Evolutionary conservation across 805 yeast species (phyloP), one percentile per base, ranked within the genome.

Genomic region (Spathaspora passalidarum): DNA sequence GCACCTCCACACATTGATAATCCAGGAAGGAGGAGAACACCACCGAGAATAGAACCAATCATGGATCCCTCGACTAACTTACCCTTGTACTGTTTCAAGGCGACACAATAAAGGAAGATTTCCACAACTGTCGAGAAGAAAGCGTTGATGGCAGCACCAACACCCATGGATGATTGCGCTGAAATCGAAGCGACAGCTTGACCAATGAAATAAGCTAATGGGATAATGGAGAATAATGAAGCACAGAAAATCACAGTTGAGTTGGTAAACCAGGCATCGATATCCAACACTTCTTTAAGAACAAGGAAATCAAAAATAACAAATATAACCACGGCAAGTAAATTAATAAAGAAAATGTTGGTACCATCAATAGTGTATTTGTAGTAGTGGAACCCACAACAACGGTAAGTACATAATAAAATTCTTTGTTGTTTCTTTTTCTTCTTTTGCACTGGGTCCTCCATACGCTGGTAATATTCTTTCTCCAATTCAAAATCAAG

Each of bases 161-260:
- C 82, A 22, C 98, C 97, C 99, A 94, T 94, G 0, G 97, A 91
- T 0, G 97, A 88, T 68, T 94, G 99, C 0, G 99, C 98, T 5
- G 96, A 87, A 48, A 94, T 94, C 2, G 98, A 91, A 0, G 99
- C 99, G n/a, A 94, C 99, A 5, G 98, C 98, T 65, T 92, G 98
- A 3, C 99, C 99, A 56, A 94, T 91, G 66, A 90, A 94, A 61
- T 94, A 92, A 0, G 99, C 98, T 53, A 94, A 72, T 5, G 99
- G 99, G 32, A 94, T 79, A 48, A 94, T 88, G 1, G 97, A 87
- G 41, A 86, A 73, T 47, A 94, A 68, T 62, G 97, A 86, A 14
- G 89, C 67, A 38, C 80, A 72, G 57, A 94, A 94, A 38, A 89
- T 77, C 18, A 82, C 65, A 0, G 82, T 73, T 16, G 90, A 79